phyloP scores from a whole-genome alignment of 352 stramenopile species.

The Phytophthora pinifolia region DNA sequence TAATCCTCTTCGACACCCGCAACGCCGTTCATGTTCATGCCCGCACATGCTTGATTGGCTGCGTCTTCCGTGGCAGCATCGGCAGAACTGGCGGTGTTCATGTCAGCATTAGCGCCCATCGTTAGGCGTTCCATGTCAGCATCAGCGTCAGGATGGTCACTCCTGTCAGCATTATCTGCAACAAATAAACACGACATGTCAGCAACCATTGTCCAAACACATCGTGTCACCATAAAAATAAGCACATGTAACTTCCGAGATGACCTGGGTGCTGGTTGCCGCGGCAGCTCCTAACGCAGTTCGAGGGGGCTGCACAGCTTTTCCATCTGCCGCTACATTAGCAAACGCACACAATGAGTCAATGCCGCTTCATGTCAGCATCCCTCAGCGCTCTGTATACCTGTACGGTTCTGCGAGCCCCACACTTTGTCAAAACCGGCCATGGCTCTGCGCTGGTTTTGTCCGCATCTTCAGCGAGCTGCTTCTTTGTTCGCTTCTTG shows the following conservation, averaged over 20 bases:
- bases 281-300: no score
- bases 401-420: neutral
- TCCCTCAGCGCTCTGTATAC: no score
- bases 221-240: constrained; percentile 1
- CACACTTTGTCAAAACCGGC: constrained; percentile 10
- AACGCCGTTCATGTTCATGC: no score
- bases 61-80: no score
- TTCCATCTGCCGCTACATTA: neutral
- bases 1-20: no score
- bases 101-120: neutral
- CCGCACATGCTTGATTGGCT: no score
- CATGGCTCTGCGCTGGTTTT: neutral
- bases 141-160: no score
- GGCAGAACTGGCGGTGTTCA: no score
- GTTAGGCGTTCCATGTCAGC: neutral
- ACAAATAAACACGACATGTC: neutral
- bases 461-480: neutral
- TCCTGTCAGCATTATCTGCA: neutral
- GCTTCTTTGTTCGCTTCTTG: constrained; percentile 1
- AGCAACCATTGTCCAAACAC: neutral
- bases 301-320: neutral
- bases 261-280: no score
- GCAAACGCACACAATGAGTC: no score
- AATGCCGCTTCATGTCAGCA: no score
- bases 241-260: neutral